Evolutionary conservation across 306 rosid genomes (phyloP), one percentile per base, ranked within the genome.

Genomic region (Cucumis hystrix): DNA sequence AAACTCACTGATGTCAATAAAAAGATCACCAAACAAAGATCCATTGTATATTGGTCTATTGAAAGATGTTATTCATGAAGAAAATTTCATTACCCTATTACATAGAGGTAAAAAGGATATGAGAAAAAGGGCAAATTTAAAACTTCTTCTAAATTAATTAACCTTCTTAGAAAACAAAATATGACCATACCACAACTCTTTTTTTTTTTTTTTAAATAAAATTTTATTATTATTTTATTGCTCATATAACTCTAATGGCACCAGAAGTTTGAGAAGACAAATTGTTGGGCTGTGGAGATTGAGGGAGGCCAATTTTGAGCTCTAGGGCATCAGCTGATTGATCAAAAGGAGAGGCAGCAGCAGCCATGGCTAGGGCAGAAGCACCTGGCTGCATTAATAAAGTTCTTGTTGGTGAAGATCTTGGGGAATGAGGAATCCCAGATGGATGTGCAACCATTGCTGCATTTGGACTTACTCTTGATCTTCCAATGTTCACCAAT

Each of bases 371-470:
- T 12, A 43, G 23, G 72, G 28, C 74, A 67, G 74, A 40, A 3
- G 45, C 69, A 3, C 23, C 69, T 63, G 69, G 64, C 35, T 20
- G 54, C 74, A 17, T 4, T 5, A 62, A 30, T 52, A 52, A 5
- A 6, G 20, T 2, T 15, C 20, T 67, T 7, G 13, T 10, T n/a
- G 57, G 83, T 10, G 65, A 67, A 30, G 84, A 61, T 51, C 79
- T 62, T 8, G 90, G 86, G 3, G 86, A 79, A 28, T 83, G 86
- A 45, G 88, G 90, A 58, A 84, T 83, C 2, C 88, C 88, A 30
- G 88, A 83, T 43, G 88, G 88, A 76, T 84, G 90, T 37, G 63
- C 12, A 28, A 40, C 14, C 7, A 82, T 47, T 8, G 54, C 5
- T n/a, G 49, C 59, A 25, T 12, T 43, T 54, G 76, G 76, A 51